Evolutionary conservation across 1,139 yeast species (phyloP), one percentile per base, ranked within the genome.

Genomic region (Yamadazyma spencermartinsiae): DNA sequence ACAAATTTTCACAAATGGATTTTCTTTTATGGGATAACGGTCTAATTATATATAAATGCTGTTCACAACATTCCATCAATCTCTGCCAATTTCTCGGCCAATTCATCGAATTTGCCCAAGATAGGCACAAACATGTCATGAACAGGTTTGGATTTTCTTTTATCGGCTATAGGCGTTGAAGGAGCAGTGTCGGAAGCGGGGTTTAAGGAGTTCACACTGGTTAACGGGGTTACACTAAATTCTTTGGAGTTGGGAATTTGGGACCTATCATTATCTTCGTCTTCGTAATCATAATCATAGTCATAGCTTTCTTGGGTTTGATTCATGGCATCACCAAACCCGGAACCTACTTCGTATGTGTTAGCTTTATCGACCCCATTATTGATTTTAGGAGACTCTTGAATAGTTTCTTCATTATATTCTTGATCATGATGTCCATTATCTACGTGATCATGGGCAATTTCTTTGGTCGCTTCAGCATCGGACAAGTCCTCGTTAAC

Each of bases 91-190:
- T 65, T 67, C 38, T 68, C 73, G 1, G 75, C 74, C 45, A 71
- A 60, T 47, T 64, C 71, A 46, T 71, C 76, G 48, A 71, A 67
- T 45, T 68, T 67, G 2, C 74, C 75, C 34, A 71, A 55, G 5
- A 71, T 64, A 2, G 76, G 76, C 49, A 65, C 58, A 44, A 69
- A 71, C 74, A 68, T 69, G 25, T 70, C 75, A 42, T 68, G 73
- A 14, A 68, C 69, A 2, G 72, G 70, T 47, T 61, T 62, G 40
- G 61, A 57, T 40, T 65, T 62, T 14, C 71, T 42, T 34, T 51
- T 50, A 5, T 54, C 58, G 12, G 39, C 38, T 3, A 43, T 26
- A 19, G 38, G 24, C 1, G 33, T 28, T 8, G 17, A 12, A 4
- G 23, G 23, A 20, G 12, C 16, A 16, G 8, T 28, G 20, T 28